These are phyloP conservation scores for Herpetospermum pedunculosum DNA, from an alignment of 306 rosid genomes.

Conservation along the genomic window DNA sequence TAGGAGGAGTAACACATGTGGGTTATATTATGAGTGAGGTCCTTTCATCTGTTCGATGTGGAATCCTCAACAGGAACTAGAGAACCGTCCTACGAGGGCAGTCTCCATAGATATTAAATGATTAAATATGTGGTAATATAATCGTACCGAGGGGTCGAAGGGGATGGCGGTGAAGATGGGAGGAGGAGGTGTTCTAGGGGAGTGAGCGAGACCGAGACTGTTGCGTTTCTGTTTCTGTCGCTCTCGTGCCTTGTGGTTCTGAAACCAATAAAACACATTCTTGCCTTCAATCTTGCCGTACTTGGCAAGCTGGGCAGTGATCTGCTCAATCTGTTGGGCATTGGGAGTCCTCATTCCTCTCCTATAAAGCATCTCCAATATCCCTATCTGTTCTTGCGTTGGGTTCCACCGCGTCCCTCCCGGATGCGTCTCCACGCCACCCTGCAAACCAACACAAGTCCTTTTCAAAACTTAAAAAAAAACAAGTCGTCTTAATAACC, in stretches of 20 bases:
- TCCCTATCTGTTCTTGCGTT: slow-evolving; percentile 91
- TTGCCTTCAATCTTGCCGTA: slow-evolving; percentile 98
- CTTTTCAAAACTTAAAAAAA: too few relatives aligned
- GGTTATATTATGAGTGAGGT: too few relatives aligned
- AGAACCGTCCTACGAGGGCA: too few relatives aligned
- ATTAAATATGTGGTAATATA: too few relatives aligned
- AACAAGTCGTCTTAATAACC: too few relatives aligned
- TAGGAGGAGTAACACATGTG: too few relatives aligned
- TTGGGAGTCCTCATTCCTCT: slow-evolving; percentile 94
- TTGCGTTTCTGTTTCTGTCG: slow-evolving; percentile 84
- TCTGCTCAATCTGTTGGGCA: slow-evolving; percentile 83
- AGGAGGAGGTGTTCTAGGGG: slow-evolving; percentile 33
- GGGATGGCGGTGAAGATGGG: slow-evolving; percentile 15
- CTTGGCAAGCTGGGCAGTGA: slow-evolving; percentile 62
- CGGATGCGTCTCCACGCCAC: slow-evolving; percentile 47
- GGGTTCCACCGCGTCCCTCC: slow-evolving; percentile 99
- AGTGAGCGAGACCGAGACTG: slow-evolving; percentile 46
- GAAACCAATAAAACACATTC: slow-evolving; percentile 97
- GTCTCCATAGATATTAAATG: too few relatives aligned
- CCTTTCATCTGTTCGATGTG: too few relatives aligned
- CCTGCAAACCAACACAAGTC: neutral
- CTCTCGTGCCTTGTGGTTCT: slow-evolving; percentile 95
- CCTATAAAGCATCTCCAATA: slow-evolving; percentile 74
- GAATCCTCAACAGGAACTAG: too few relatives aligned
- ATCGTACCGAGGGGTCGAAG: slow-evolving; percentile 7